Evolutionary conservation across 2,329 filamentous ascomycete species (phyloP).

Genomic region (Drechmeria coniospora): DNA sequence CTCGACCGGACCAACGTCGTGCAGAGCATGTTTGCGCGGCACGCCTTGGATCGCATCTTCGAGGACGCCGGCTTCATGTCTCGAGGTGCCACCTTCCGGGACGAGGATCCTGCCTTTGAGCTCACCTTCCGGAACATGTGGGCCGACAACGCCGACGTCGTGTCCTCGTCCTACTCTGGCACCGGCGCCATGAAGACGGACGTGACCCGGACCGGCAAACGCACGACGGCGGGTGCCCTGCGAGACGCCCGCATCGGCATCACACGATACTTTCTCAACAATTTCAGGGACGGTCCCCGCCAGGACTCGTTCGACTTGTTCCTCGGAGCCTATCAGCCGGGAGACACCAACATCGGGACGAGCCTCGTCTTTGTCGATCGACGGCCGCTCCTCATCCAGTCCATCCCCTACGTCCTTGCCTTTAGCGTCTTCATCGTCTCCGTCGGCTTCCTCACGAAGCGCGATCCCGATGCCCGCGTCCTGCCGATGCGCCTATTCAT

Average conservation of each 20-base stretch:
- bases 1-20: constrained; percentile 95
- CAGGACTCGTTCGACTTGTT: constrained; percentile 96
- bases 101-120: constrained; percentile 70
- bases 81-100: constrained; percentile 59
- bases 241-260: constrained; percentile 80
- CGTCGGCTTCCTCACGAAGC: constrained; percentile 57
- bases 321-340: constrained; percentile 69
- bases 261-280: constrained; percentile 83
- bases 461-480: constrained; percentile 56
- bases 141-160: constrained; percentile 96
- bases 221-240: constrained; percentile 71
- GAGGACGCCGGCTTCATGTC: constrained; percentile 67
- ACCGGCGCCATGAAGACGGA: constrained; percentile 97
- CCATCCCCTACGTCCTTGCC: constrained; percentile 80
- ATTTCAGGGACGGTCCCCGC: constrained; percentile 82
- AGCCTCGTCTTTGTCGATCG: constrained; percentile 69
- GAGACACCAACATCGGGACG: constrained; percentile 53
- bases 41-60: constrained; percentile 77
- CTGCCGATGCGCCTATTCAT: constrained; percentile 73
- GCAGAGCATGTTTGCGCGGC: constrained; percentile 89
- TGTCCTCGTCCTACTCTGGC: constrained; percentile 83
- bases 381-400: constrained; percentile 74
- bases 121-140: constrained; percentile 90
- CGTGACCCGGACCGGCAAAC: constrained; percentile 81
- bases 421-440: constrained; percentile 75